A percentile compares a stretch with the other conserved stretches of the same genome.
Evolutionary conservation across 2,329 filamentous ascomycete species (phyloP).

Genomic region (Apiospora saccharicola): DNA sequence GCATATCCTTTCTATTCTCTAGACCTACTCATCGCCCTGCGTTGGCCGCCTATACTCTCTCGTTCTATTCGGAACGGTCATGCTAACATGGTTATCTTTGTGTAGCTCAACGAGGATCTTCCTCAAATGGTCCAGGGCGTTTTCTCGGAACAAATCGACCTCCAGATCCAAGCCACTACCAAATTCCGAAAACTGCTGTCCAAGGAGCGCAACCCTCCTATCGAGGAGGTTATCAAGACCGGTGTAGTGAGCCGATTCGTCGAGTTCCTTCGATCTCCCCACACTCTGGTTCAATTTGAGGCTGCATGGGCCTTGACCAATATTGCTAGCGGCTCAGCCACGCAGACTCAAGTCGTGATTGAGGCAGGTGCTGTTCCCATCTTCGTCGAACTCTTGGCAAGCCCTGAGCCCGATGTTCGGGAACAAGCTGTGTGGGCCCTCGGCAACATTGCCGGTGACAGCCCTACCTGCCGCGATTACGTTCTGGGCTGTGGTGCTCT

Average conservation of each 20-base stretch:
- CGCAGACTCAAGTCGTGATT: conserved; percentile 98
- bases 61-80: not conserved
- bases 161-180: conserved; percentile 95
- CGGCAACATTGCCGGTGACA: conserved; percentile 98
- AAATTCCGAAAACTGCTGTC: conserved; percentile 98
- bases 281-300: conserved; percentile 98
- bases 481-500: conserved; percentile 91
- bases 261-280: conserved; percentile 95
- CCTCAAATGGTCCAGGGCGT: conserved; percentile 98
- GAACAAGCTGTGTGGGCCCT: conserved; percentile 99
- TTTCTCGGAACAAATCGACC: conserved; percentile 98
- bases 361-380: conserved; percentile 98
- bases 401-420: conserved; percentile 95
- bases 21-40: conserved; percentile 20
- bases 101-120: conserved; percentile 93
- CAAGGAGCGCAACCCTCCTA: conserved; percentile 98
- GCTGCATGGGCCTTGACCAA: conserved; percentile 99
- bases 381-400: conserved; percentile 94
- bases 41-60: not conserved
- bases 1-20: conserved; percentile 2
- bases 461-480: conserved; percentile 96
- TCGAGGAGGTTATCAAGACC: conserved; percentile 99
- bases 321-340: conserved; percentile 96
- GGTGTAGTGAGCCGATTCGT: conserved; percentile 97
- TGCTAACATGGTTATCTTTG: conserved; percentile 18